phyloP scores from a whole-genome alignment of 2,329 filamentous ascomycete species.

The Botrytis hyacinthi region DNA sequence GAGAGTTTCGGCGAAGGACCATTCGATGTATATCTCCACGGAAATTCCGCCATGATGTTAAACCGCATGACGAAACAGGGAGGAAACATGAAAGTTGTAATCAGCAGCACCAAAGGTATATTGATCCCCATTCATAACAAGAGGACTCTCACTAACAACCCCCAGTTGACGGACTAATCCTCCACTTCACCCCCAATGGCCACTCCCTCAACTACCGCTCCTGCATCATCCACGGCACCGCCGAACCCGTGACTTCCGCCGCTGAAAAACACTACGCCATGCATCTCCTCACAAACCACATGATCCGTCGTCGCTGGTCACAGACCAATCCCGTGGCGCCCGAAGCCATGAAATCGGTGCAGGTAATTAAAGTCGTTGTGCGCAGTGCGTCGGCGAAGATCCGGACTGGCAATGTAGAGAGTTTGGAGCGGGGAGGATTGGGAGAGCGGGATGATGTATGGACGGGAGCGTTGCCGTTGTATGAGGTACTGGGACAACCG shows the following conservation, averaged over 20 bases:
- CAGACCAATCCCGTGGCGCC: neutral
- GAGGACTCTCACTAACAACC: neutral
- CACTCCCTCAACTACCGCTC: conserved; percentile 81
- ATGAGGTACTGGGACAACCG: neutral
- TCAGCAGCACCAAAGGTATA: neutral
- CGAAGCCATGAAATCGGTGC: conserved; percentile 13
- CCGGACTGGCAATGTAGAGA: conserved; percentile 17
- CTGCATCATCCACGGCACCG: conserved; percentile 72
- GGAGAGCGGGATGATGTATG: conserved; percentile 35
- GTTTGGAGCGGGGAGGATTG: conserved; percentile 5
- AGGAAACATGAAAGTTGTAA: neutral
- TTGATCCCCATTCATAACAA: neutral
- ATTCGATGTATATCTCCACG: conserved; percentile 21
- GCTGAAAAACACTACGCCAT: neutral
- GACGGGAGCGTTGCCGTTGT: conserved; percentile 24
- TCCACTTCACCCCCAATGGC: conserved; percentile 73
- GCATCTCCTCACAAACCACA: conserved; percentile 15
- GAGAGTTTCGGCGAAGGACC: neutral
- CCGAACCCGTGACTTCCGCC: conserved; percentile 59
- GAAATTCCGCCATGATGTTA: conserved; percentile 22
- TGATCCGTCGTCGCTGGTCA: conserved; percentile 14
- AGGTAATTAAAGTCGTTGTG: conserved; percentile 21
- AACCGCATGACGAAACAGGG: conserved; percentile 10
- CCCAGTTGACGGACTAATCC: conserved; percentile 67
- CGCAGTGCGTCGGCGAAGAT: conserved; percentile 22